Evolutionary conservation across 257 asterid genomes (phyloP).

Genomic region (Solanum peruvianum): DNA sequence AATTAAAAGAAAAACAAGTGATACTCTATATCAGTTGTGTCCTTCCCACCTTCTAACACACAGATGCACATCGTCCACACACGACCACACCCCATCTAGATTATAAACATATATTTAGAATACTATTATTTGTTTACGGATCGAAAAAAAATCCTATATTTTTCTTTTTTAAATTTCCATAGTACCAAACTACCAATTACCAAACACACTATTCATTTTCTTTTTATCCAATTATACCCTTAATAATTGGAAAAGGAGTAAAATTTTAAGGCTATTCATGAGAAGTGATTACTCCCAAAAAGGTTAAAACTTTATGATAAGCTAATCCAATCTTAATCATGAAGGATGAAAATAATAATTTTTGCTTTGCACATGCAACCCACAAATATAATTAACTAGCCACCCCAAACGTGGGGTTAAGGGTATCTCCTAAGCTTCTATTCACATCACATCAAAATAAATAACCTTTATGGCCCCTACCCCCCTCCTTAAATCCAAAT

Average conservation of each 20-base stretch:
- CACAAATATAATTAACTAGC: background rate
- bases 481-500: background rate
- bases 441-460: background rate
- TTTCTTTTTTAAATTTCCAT: background rate
- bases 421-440: background rate
- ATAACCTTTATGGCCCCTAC: background rate
- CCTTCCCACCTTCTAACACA: background rate
- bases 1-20: background rate
- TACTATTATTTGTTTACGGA: background rate
- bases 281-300: conserved; percentile 8
- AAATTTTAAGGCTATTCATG: background rate
- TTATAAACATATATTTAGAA: background rate
- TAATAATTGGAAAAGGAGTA: background rate
- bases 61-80: background rate
- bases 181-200: background rate
- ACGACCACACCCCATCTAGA: background rate
- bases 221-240: background rate
- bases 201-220: background rate
- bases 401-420: background rate
- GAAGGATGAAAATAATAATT: conserved; percentile 1
- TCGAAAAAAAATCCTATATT: too few species aligned
- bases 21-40: background rate
- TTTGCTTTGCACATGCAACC: conserved; percentile 30
- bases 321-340: conserved; percentile 36
- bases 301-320: conserved; percentile 7